phyloP scores from a whole-genome alignment of 805 yeast species.

The Sugiyamaella lignohabitans region DNA sequence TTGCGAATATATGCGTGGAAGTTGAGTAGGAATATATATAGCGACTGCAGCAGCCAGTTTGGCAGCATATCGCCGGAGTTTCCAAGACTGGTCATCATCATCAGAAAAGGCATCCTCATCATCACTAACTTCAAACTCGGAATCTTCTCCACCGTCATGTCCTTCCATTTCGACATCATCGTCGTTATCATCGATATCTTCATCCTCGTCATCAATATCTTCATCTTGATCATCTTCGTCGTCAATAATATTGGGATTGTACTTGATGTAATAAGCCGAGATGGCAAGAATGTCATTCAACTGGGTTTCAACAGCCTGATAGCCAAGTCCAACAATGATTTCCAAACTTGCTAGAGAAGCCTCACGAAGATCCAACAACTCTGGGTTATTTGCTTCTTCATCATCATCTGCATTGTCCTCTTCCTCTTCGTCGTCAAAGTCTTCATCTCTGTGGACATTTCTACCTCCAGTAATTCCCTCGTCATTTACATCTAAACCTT shows the following conservation, averaged over 20 bases:
- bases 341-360: slow-evolving; percentile 41
- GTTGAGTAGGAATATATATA: slow-evolving; percentile 32
- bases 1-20: slow-evolving; percentile 27
- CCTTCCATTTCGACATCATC: slow-evolving; percentile 35
- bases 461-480: background rate
- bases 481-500: slow-evolving; percentile 22
- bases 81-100: slow-evolving; percentile 56
- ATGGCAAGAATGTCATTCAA: slow-evolving; percentile 29
- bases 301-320: slow-evolving; percentile 28
- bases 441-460: slow-evolving; percentile 19
- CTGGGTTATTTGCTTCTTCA: slow-evolving; percentile 37
- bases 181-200: slow-evolving; percentile 25
- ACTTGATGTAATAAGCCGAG: slow-evolving; percentile 32
- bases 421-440: slow-evolving; percentile 21
- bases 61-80: slow-evolving; percentile 49
- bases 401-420: slow-evolving; percentile 29
- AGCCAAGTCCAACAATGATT: slow-evolving; percentile 37
- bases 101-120: slow-evolving; percentile 35
- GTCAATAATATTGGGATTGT: slow-evolving; percentile 42
- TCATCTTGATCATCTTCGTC: slow-evolving; percentile 24
- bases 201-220: slow-evolving; percentile 28
- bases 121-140: slow-evolving; percentile 28
- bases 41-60: slow-evolving; percentile 37
- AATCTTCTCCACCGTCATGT: slow-evolving; percentile 47
- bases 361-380: slow-evolving; percentile 45